phyloP scores from a whole-genome alignment of 257 asterid genomes.

The Plantago elongata region DNA sequence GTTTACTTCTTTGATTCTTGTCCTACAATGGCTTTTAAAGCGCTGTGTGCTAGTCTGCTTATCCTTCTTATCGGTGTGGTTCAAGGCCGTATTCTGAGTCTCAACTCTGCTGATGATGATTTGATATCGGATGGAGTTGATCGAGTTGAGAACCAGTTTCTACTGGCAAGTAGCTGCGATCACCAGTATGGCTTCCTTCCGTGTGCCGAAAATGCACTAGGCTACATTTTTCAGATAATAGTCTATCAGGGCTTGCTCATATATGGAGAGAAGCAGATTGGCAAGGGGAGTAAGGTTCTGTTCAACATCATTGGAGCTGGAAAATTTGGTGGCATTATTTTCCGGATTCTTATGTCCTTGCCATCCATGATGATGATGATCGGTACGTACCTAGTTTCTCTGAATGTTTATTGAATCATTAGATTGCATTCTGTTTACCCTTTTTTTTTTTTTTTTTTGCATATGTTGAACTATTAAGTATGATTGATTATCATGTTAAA shows the following conservation, averaged over 20 bases:
- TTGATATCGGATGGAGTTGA: constrained; percentile 38
- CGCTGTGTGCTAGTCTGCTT: constrained; percentile 8
- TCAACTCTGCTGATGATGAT: constrained; percentile 23
- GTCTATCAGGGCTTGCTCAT: constrained; percentile 47
- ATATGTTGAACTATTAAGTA: too few species aligned
- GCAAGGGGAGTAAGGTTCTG: constrained; percentile 41
- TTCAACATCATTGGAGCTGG: constrained; percentile 41
- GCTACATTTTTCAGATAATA: constrained; percentile 37
- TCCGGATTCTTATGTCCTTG: constrained; percentile 47
- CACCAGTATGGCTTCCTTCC: constrained; percentile 61
- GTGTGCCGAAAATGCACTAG: constrained; percentile 45
- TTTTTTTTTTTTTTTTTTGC: too few species aligned
- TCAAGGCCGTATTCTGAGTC: constrained; percentile 31
- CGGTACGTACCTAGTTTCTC: constrained; percentile 25
- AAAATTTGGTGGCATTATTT: constrained; percentile 45
- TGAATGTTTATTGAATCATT: too few species aligned
- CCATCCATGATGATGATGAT: constrained; percentile 55
- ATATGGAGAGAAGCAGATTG: constrained; percentile 38
- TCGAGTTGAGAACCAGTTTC: neutral
- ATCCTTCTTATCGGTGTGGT: constrained; percentile 15
- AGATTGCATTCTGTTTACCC: too few species aligned
- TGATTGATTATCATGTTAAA: too few species aligned
- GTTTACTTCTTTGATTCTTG: neutral
- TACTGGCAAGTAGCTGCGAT: constrained; percentile 26
- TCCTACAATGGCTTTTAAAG: constrained; percentile 22